Conservation (phyloP, 2,329 filamentous ascomycete species). For the Calonectria ilicicola region DNA sequence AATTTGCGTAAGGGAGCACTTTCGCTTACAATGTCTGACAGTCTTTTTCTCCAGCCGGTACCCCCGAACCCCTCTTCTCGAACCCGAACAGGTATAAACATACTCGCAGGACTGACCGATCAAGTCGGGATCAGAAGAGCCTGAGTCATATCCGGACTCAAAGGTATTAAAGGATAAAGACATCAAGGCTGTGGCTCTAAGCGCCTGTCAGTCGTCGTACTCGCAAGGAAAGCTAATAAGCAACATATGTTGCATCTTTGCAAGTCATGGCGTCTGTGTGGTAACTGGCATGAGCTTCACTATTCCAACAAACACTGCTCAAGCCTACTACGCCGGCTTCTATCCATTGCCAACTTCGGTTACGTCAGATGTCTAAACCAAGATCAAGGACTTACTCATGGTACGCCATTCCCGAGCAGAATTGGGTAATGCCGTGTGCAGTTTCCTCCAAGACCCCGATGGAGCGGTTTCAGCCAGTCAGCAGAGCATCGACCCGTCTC, state of each 20-base stretch:
- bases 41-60: neutral
- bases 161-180: neutral
- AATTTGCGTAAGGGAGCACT: too few relatives aligned
- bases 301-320: neutral
- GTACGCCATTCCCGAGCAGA: too few relatives aligned
- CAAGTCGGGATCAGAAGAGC: neutral
- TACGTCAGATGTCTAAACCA: too few relatives aligned
- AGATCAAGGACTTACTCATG: too few relatives aligned
- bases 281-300: slow-evolving; percentile 16
- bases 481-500: too few relatives aligned
- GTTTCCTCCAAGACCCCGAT: too few relatives aligned
- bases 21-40: too few relatives aligned
- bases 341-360: too few relatives aligned
- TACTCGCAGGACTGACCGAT: neutral
- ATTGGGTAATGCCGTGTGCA: too few relatives aligned
- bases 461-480: too few relatives aligned
- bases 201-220: slow-evolving; percentile 2
- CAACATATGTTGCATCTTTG: slow-evolving; percentile 11
- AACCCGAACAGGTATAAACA: neutral
- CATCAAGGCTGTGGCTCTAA: neutral
- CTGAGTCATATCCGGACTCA: neutral
- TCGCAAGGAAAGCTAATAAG: neutral
- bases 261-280: neutral
- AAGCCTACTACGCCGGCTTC: slow-evolving; percentile 1
- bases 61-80: neutral